Conservation (phyloP, 345 rosid species). For the Arabis hirsuta region DNA sequence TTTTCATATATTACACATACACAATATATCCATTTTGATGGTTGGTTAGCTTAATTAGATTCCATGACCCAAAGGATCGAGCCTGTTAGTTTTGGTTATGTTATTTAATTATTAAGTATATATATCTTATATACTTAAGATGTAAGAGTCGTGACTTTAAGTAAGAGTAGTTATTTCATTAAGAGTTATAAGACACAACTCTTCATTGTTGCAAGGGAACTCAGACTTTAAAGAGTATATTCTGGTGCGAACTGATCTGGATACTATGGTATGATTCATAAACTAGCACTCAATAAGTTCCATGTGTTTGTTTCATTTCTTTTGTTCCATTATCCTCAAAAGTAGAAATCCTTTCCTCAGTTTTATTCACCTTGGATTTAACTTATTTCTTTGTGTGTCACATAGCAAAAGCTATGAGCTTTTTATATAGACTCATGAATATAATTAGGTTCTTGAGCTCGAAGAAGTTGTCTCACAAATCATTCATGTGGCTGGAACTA, state of each 20-base stretch:
- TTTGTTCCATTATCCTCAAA: slow-evolving; percentile 8
- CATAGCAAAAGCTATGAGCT: neutral
- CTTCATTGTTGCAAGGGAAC: slow-evolving; percentile 84
- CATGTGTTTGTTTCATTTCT: slow-evolving; percentile 9
- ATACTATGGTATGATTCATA: slow-evolving; percentile 77
- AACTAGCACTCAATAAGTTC: slow-evolving; percentile 22
- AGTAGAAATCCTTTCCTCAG: slow-evolving; percentile 14
- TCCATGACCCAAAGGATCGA: too few species aligned
- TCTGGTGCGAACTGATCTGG: slow-evolving; percentile 94
- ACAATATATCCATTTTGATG: neutral
- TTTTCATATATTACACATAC: slow-evolving; percentile 20
- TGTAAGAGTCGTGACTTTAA: too few species aligned
- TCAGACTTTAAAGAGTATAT: slow-evolving; percentile 93
- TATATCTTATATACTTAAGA: too few species aligned
- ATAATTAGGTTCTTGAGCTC: slow-evolving; percentile 68
- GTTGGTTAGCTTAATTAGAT: too few species aligned
- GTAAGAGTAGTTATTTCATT: too few species aligned
- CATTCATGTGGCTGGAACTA: slow-evolving; percentile 96
- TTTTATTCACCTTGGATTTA: neutral
- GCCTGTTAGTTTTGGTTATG: too few species aligned
- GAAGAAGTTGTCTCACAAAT: slow-evolving; percentile 70
- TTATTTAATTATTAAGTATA: too few species aligned
- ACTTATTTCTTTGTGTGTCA: neutral
- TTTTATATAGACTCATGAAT: slow-evolving; percentile 23
- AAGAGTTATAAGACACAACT: too few species aligned